Conservation (phyloP, 768 basidiomycete genomes). For the Tulasnella sp. region DNA sequence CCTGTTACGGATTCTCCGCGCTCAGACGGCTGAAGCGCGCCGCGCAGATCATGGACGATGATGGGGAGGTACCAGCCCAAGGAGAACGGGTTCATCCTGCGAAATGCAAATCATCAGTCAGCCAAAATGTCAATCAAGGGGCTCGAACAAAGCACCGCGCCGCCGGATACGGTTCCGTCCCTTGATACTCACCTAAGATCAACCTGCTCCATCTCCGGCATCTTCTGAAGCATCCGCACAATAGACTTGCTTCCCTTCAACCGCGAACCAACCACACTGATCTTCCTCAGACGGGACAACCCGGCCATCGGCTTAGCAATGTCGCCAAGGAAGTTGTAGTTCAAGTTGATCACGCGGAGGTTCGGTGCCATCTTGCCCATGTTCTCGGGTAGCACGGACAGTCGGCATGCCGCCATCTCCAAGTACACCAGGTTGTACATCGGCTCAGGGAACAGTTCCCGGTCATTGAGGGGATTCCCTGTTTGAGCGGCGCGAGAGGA, state of each 20-base stretch:
- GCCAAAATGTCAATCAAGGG: conserved; percentile 3
- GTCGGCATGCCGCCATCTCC: conserved; percentile 82
- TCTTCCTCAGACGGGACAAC: conserved; percentile 68
- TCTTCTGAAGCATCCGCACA: conserved; percentile 63
- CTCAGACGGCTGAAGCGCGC: conserved; percentile 62
- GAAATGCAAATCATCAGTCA: neutral
- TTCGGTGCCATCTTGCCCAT: conserved; percentile 71
- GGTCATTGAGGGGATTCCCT: conserved; percentile 66
- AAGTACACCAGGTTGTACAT: conserved; percentile 90
- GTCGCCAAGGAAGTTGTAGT: conserved; percentile 82
- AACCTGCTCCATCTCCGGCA: conserved; percentile 79
- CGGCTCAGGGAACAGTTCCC: conserved; percentile 50
- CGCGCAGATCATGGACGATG: conserved; percentile 63
- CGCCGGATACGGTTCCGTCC: too few relatives aligned
- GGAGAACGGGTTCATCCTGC: conserved; percentile 93
- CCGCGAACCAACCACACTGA: conserved; percentile 78
- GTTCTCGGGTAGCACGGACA: conserved; percentile 66
- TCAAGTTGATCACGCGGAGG: conserved; percentile 85
- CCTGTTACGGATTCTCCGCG: conserved; percentile 15
- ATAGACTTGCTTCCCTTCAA: conserved; percentile 69
- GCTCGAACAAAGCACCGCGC: too few relatives aligned
- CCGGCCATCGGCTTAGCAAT: conserved; percentile 64
- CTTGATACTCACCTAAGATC: conserved; percentile 71
- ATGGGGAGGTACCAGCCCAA: conserved; percentile 94
- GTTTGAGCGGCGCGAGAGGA: conserved; percentile 29